Conservation (phyloP, 1,139 yeast genomes). For the Taphrina deformans region DNA sequence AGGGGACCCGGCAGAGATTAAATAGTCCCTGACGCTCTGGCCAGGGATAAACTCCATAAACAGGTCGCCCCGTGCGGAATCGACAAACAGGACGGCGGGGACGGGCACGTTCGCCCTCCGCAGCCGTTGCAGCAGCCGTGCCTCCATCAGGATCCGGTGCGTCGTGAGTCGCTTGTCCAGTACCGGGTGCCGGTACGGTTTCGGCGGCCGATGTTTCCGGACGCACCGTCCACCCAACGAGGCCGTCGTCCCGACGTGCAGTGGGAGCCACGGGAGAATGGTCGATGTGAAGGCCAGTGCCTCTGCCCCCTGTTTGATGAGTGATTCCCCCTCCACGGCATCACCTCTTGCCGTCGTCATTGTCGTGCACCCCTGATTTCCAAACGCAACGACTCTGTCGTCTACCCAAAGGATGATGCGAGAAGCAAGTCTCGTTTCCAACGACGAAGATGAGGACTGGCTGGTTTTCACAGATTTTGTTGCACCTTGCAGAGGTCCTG, state of each 20-base stretch:
- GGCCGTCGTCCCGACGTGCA: neutral
- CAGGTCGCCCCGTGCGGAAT: conserved; percentile 72
- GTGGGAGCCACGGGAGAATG: conserved; percentile 52
- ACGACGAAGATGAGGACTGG: too few relatives aligned
- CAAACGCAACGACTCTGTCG: too few relatives aligned
- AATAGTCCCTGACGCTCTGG: conserved; percentile 37
- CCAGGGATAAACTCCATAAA: conserved; percentile 81
- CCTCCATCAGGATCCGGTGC: conserved; percentile 80
- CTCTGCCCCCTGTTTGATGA: conserved; percentile 93
- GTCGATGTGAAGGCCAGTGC: conserved; percentile 71
- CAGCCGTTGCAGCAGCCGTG: conserved; percentile 68
- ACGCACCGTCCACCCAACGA: conserved; percentile 54
- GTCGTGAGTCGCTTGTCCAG: conserved; percentile 76
- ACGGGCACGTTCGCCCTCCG: conserved; percentile 58
- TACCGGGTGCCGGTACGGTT: conserved; percentile 82
- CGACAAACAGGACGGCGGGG: conserved; percentile 71
- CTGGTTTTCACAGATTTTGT: too few relatives aligned
- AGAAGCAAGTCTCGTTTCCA: too few relatives aligned
- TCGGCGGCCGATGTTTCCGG: conserved; percentile 83
- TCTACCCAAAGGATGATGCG: too few relatives aligned
- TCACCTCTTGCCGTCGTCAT: neutral
- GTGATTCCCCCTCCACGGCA: conserved; percentile 43
- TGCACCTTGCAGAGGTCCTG: too few relatives aligned
- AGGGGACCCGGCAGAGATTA: conserved; percentile 33
- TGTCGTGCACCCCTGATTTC: too few relatives aligned